These are phyloP conservation scores for Leucaena leucocephala DNA, from an alignment of 306 rosid species.

Conservation along the genomic window DNA sequence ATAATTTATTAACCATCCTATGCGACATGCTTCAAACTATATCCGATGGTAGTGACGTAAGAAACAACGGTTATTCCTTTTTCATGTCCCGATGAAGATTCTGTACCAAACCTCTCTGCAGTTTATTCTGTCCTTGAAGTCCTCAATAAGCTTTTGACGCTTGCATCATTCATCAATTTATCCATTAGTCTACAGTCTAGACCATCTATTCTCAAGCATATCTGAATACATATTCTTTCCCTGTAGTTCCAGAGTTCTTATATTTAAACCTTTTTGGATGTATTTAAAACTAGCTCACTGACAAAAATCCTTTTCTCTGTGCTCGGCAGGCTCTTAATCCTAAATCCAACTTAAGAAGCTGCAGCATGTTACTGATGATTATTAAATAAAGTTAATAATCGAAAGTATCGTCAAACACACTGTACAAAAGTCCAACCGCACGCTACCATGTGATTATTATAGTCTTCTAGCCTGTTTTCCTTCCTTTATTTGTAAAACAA, in stretches of 20 bases:
- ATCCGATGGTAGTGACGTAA: constrained; percentile 11
- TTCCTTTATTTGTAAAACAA: constrained; percentile 11
- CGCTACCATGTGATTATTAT: constrained; percentile 22
- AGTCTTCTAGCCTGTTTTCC: constrained; percentile 20
- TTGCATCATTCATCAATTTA: not conserved
- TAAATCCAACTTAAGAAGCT: constrained; percentile 19
- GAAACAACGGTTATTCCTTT: constrained; percentile 14
- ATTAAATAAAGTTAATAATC: constrained; percentile 26
- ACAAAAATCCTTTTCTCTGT: constrained; percentile 2
- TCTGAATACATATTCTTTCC: constrained; percentile 13
- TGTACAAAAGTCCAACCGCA: constrained; percentile 7
- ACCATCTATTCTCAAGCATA: constrained; percentile 4
- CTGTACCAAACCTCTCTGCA: not conserved
- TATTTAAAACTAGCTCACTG: constrained; percentile 12
- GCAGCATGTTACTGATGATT: constrained; percentile 16
- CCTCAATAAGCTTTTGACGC: constrained; percentile 6
- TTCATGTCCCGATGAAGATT: not conserved
- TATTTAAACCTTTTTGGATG: too few relatives aligned
- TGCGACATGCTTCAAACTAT: too few relatives aligned
- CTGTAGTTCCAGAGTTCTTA: not conserved
- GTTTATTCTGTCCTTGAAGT: not conserved
- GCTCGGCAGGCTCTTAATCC: constrained; percentile 47
- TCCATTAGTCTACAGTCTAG: constrained; percentile 10
- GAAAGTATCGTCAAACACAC: constrained; percentile 17
- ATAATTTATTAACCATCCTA: too few relatives aligned